phyloP scores from a whole-genome alignment of 305 asterid species.

The Rubia tinctorum region DNA sequence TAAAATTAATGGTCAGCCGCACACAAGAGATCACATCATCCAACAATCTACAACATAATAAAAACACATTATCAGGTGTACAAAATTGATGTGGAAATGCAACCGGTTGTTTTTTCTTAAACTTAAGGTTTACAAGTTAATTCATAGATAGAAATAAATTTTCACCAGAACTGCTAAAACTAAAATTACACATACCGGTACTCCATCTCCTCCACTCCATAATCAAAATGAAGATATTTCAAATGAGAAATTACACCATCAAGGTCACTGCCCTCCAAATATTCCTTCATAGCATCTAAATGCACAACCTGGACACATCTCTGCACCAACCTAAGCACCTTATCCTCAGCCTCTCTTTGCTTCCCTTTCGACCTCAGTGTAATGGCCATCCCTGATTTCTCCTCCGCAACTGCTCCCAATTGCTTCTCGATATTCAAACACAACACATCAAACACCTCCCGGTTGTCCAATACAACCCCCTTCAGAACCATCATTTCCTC shows the following conservation, averaged over 20 bases:
- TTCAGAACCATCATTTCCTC: slow-evolving; percentile 58
- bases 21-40: slow-evolving; percentile 1
- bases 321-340: slow-evolving; percentile 54
- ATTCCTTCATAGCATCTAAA: slow-evolving; percentile 66
- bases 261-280: slow-evolving; percentile 51
- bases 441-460: slow-evolving; percentile 66
- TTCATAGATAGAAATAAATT: not conserved
- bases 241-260: slow-evolving; percentile 62
- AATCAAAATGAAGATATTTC: slow-evolving; percentile 69
- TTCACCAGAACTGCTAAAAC: slow-evolving; percentile 5
- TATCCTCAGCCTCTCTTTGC: slow-evolving; percentile 43
- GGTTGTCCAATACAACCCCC: slow-evolving; percentile 50
- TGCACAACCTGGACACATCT: slow-evolving; percentile 73
- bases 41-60: not conserved
- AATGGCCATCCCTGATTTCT: slow-evolving; percentile 59
- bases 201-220: slow-evolving; percentile 66
- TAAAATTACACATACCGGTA: slow-evolving; percentile 61
- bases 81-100: not conserved
- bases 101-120: not conserved
- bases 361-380: slow-evolving; percentile 48
- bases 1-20: not conserved
- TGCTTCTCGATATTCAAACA: slow-evolving; percentile 73
- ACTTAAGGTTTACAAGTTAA: not conserved
- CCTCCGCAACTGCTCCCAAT: slow-evolving; percentile 44
- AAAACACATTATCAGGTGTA: not conserved